A percentile compares a stretch with the other conserved stretches of the same genome.
Evolutionary conservation across 2,329 filamentous ascomycete species (phyloP).

Genomic region (Hymenoscyphus albidus): DNA sequence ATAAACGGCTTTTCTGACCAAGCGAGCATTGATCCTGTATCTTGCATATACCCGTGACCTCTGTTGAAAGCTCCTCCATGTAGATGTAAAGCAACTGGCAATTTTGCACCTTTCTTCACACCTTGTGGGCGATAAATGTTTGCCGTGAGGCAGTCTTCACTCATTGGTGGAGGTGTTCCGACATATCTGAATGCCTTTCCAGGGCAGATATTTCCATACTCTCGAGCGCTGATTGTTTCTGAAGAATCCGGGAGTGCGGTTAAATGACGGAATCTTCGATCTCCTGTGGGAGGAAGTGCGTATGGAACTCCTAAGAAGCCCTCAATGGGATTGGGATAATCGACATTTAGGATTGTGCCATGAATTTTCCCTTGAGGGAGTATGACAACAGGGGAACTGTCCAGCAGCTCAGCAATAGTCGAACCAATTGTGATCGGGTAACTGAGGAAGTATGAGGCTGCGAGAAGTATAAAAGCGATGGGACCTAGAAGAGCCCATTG

Average conservation of each 20-base stretch:
- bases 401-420: neutral
- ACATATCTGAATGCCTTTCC: neutral
- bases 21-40: slow-evolving; percentile 59
- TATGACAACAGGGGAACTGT: neutral
- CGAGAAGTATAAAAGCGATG: neutral
- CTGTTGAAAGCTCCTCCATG: slow-evolving; percentile 60
- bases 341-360: slow-evolving; percentile 28
- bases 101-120: slow-evolving; percentile 19
- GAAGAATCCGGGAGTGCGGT: slow-evolving; percentile 29
- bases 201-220: slow-evolving; percentile 35
- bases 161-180: neutral
- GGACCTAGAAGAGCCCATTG: neutral
- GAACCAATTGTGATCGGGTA: neutral
- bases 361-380: slow-evolving; percentile 32
- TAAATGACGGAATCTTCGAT: slow-evolving; percentile 41
- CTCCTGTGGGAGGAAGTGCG: slow-evolving; percentile 43
- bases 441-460: neutral
- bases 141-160: slow-evolving; percentile 49
- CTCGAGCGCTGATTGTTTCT: slow-evolving; percentile 33
- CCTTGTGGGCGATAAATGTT: slow-evolving; percentile 42
- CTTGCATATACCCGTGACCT: slow-evolving; percentile 43
- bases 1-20: slow-evolving; percentile 51
- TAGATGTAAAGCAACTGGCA: slow-evolving; percentile 54
- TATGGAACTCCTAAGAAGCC: slow-evolving; percentile 47
- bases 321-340: slow-evolving; percentile 35